phyloP scores from a whole-genome alignment of 352 stramenopile species.

The Phytophthora pseudosyringae region DNA sequence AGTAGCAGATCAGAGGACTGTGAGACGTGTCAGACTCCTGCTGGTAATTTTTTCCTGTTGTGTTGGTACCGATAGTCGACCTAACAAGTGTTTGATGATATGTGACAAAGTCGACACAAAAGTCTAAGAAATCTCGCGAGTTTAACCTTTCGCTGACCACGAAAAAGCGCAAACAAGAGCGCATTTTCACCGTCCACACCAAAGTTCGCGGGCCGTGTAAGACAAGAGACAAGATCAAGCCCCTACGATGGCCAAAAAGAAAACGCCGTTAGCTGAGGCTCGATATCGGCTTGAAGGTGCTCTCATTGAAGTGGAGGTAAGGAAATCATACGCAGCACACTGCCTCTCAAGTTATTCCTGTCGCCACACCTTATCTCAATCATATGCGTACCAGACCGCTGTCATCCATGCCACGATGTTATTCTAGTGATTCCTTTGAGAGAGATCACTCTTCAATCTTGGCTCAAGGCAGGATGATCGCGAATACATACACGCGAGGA shows the following conservation, averaged over 20 bases:
- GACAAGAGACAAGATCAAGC: no score
- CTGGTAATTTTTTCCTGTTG: background rate
- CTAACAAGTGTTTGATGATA: background rate
- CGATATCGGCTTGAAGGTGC: background rate
- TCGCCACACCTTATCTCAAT: background rate
- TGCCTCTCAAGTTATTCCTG: background rate
- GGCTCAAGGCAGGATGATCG: background rate
- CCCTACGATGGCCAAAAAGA: constrained; percentile 1
- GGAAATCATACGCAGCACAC: no score
- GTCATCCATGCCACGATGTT: background rate
- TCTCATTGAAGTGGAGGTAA: no score
- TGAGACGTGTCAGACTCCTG: background rate
- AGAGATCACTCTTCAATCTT: background rate
- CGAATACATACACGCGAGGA: constrained; percentile 9
- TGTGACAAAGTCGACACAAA: background rate
- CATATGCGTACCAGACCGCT: background rate
- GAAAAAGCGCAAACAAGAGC: no score
- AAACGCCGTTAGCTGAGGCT: constrained; percentile 4
- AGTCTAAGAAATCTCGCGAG: background rate
- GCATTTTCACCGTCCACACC: no score
- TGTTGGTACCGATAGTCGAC: background rate
- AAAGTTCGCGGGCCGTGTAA: no score
- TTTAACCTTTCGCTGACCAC: no score
- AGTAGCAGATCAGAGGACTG: constrained; percentile 1
- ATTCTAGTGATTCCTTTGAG: background rate